Evolutionary conservation across 179 eudicot genomes (phyloP), one percentile per base, ranked within the genome.

Genomic region (Beta macrorhiza): DNA sequence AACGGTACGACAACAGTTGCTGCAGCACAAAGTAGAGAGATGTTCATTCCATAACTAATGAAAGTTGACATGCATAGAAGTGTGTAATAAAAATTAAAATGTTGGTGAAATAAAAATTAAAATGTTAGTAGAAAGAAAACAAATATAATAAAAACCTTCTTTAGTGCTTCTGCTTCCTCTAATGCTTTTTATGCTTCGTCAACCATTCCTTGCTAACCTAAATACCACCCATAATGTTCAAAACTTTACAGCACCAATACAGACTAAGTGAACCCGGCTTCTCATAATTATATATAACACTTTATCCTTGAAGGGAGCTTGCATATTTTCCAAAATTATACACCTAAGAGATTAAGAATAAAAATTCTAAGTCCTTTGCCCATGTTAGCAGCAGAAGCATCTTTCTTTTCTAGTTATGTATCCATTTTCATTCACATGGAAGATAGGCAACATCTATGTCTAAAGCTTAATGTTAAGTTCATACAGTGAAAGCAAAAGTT

Each of bases 81-180:
- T 57, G 68, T 25, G 25, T 25, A 25, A 25, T 25, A 25, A 25
- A 25, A 25, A 25, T 25, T 25, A 25, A 25, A 25, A 25, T 25
- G 25, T 25, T 25, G 25, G 25, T 22, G 20, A 11, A 13, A 47
- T 15, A 29, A 15, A 59, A 81, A 49, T 52, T 42, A 16, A 70
- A 45, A 70, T 45, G 7, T 14, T 67, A 12, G 15, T n/a, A 17
- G 45, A 79, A 72, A 25, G 16, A 78, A 59, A 17, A 45, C 78
- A 22, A 69, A 80, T 62, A 47, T 29, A 67, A 81, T 29, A 19
- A 37, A 20, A 64, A 96, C 99, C 99, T 85, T 96, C 83, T 91
- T 94, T 56, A 96, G 91, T 29, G 96, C 99, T 90, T 96, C 99
- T 29, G 99, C 99, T 88, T 96, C 98, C 90, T 94, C 99, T 84